Percentiles rank a stretch among this genome's conserved stretches.
phyloP scores from a whole-genome alignment of 768 basidiomycete species.

The Lactarius psammicola region DNA sequence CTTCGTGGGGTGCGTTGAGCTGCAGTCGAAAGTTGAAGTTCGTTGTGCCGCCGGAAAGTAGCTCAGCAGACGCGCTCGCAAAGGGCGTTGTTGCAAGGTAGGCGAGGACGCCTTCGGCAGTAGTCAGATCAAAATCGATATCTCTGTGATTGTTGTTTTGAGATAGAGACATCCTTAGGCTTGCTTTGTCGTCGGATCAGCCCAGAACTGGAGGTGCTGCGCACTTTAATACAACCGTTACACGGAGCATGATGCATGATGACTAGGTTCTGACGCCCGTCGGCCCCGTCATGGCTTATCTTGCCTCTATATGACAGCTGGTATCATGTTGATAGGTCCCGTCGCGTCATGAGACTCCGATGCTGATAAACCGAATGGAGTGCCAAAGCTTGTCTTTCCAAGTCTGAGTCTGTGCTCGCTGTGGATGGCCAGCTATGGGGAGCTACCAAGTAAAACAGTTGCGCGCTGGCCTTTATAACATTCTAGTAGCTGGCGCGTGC shows the following conservation, averaged over 20 bases:
- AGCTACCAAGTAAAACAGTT: too few species aligned
- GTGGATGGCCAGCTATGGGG: too few species aligned
- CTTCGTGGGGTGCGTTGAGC: constrained; percentile 42
- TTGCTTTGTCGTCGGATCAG: neutral
- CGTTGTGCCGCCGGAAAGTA: constrained; percentile 50
- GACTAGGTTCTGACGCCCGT: neutral
- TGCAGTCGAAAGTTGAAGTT: constrained; percentile 60
- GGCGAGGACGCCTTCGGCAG: constrained; percentile 34
- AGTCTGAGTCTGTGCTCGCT: too few species aligned
- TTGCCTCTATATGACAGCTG: constrained; percentile 3
- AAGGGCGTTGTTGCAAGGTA: constrained; percentile 54
- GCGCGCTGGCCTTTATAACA: too few species aligned
- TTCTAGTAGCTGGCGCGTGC: too few species aligned
- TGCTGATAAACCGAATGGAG: too few species aligned
- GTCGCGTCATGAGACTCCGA: too few species aligned
- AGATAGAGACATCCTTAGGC: neutral
- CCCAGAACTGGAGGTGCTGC: neutral
- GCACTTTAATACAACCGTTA: neutral
- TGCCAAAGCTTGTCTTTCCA: too few species aligned
- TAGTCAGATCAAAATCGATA: constrained; percentile 33
- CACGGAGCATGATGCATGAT: too few species aligned
- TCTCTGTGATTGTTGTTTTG: neutral
- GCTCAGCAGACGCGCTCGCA: constrained; percentile 40
- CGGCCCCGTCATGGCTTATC: neutral
- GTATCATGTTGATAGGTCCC: too few species aligned